phyloP scores from a whole-genome alignment of 441 rosid genomes.

The Omphalea diandra region DNA sequence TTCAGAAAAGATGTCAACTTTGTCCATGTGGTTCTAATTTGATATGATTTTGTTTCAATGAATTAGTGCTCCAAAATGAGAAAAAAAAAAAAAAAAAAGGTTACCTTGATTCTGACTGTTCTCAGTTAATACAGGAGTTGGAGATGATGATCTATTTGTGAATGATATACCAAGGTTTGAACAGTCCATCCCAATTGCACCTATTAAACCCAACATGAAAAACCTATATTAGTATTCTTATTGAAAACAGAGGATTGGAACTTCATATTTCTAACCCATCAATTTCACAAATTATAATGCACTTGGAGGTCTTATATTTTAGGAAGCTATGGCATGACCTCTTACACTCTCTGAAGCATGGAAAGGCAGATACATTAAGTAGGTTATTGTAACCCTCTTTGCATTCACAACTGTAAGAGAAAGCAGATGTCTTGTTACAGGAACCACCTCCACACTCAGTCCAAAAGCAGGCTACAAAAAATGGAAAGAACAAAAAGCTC shows the following conservation, averaged over 20 bases:
- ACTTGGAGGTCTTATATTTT: too few species aligned
- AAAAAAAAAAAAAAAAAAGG: not conserved
- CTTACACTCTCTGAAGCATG: slow-evolving; percentile 78
- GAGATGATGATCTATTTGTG: slow-evolving; percentile 32
- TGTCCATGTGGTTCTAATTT: not conserved
- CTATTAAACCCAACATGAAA: slow-evolving; percentile 31
- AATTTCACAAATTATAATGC: too few species aligned
- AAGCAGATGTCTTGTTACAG: slow-evolving; percentile 51
- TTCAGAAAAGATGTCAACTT: not conserved
- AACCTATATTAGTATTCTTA: not conserved
- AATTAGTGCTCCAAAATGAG: not conserved
- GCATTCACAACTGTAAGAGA: slow-evolving; percentile 52
- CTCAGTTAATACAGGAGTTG: slow-evolving; percentile 36
- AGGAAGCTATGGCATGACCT: not conserved
- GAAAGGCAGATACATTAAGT: slow-evolving; percentile 52
- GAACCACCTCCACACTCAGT: slow-evolving; percentile 67
- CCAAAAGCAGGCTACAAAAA: slow-evolving; percentile 59
- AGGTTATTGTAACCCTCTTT: slow-evolving; percentile 59
- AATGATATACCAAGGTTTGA: slow-evolving; percentile 43
- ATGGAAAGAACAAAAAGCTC: not conserved
- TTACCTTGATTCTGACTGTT: slow-evolving; percentile 32
- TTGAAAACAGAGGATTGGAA: not conserved
- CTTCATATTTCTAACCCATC: not conserved
- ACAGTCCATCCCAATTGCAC: slow-evolving; percentile 79
- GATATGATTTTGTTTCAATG: not conserved